Percentiles rank a stretch among this genome's conserved stretches.
These are phyloP conservation scores for Periconia sp. DNA, from an alignment of 2,329 filamentous ascomycete species.

Conservation along the genomic window DNA sequence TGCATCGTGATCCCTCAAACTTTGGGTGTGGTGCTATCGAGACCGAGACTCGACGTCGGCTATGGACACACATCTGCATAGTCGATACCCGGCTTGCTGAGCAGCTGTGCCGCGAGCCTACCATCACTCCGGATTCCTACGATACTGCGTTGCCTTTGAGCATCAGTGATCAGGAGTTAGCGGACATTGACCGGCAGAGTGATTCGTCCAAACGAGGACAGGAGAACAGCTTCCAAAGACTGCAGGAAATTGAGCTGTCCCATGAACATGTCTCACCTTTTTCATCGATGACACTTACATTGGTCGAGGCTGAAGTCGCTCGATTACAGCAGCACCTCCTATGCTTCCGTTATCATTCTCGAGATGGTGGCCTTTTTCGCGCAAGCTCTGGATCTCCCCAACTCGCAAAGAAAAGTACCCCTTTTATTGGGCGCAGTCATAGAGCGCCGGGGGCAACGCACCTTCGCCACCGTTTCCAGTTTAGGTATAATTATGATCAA, in stretches of 20 bases:
- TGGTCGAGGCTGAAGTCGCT: conserved; percentile 23
- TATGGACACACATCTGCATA: conserved; percentile 78
- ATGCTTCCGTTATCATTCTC: conserved; percentile 16
- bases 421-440: conserved; percentile 8
- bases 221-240: conserved; percentile 9
- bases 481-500: conserved; percentile 13
- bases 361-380: conserved; percentile 18
- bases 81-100: conserved; percentile 75
- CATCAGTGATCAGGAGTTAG: conserved; percentile 67
- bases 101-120: conserved; percentile 71
- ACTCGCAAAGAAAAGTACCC: conserved; percentile 4
- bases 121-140: conserved; percentile 72
- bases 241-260: conserved; percentile 17
- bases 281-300: conserved; percentile 20
- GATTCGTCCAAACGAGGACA: conserved; percentile 1
- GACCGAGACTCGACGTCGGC: conserved; percentile 69
- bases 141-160: conserved; percentile 74
- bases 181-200: conserved; percentile 18
- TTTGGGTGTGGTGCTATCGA: conserved; percentile 71
- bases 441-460: conserved; percentile 11
- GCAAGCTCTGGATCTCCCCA: conserved; percentile 8
- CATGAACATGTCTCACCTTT: conserved; percentile 21
- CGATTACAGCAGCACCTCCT: conserved; percentile 20
- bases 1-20: conserved; percentile 55
- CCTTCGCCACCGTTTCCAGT: conserved; percentile 15